Percentiles rank a stretch among this genome's conserved stretches.
phyloP scores from a whole-genome alignment of 495 filamentous ascomycete species.

The Talaromyces proteolyticus region DNA sequence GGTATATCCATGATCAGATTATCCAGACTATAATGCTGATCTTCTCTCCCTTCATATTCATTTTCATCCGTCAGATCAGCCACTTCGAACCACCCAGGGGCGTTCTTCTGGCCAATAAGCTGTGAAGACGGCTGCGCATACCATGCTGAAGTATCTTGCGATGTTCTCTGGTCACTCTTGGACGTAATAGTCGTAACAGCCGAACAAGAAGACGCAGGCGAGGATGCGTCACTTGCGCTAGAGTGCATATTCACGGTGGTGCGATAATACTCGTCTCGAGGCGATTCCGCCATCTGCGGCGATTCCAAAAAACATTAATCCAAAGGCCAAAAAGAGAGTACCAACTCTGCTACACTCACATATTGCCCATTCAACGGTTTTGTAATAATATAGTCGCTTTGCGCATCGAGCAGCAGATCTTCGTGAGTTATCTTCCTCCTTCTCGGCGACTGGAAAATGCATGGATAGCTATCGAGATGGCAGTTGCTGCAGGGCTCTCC shows the following conservation, averaged over 20 bases:
- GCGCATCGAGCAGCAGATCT: background rate
- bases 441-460: background rate
- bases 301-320: background rate
- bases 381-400: background rate
- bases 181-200: background rate
- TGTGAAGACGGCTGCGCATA: background rate
- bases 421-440: background rate
- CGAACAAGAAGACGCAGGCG: background rate
- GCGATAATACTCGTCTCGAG: background rate
- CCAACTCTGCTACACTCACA: background rate
- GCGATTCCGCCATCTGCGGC: background rate
- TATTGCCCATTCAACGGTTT: background rate
- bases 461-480: background rate
- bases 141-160: background rate
- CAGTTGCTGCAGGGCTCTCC: background rate
- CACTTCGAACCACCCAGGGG: background rate
- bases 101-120: background rate
- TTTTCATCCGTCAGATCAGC: background rate
- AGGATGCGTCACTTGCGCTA: background rate
- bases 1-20: background rate
- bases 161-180: background rate
- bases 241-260: background rate
- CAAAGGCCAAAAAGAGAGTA: background rate
- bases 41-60: background rate
- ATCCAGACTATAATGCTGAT: background rate